phyloP scores from a whole-genome alignment of 1,139 yeast species.

The Debaryomyces singareniensis region DNA sequence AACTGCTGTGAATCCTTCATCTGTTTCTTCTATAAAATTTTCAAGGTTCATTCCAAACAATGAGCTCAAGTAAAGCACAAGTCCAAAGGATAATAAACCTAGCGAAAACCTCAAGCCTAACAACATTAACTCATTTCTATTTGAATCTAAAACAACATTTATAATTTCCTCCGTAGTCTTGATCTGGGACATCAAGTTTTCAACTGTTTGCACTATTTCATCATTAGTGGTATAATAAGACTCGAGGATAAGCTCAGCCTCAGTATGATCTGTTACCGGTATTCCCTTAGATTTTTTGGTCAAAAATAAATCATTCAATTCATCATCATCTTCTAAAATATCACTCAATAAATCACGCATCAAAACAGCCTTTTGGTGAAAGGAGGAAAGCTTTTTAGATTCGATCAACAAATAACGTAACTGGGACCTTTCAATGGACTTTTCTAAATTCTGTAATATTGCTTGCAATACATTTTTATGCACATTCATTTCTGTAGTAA shows the following conservation, averaged over 20 bases:
- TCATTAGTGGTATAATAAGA: constrained; percentile 39
- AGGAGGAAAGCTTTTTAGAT: constrained; percentile 38
- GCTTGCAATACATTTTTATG: constrained; percentile 35
- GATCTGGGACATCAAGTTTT: constrained; percentile 34
- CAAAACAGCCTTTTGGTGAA: constrained; percentile 35
- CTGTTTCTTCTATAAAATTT: constrained; percentile 27
- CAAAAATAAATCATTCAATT: constrained; percentile 33
- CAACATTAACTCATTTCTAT: constrained; percentile 43
- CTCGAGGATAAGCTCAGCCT: constrained; percentile 38
- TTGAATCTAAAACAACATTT: constrained; percentile 39
- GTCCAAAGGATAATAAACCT: constrained; percentile 36
- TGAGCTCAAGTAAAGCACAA: constrained; percentile 34
- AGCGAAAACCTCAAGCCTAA: constrained; percentile 38
- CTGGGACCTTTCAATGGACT: constrained; percentile 33
- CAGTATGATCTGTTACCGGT: constrained; percentile 32
- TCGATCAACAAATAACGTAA: constrained; percentile 37
- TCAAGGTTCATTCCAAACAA: constrained; percentile 41
- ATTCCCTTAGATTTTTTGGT: constrained; percentile 20
- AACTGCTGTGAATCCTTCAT: constrained; percentile 33
- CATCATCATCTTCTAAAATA: constrained; percentile 35
- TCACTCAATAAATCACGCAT: constrained; percentile 37
- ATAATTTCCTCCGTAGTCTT: constrained; percentile 43
- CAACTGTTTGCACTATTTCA: constrained; percentile 42
- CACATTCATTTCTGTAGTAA: constrained; percentile 39
- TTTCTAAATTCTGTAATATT: constrained; percentile 31